Evolutionary conservation across 129 eudicot genomes (phyloP), one percentile per base, ranked within the genome.

Genomic region (Rutidosis leptorrhynchoides): DNA sequence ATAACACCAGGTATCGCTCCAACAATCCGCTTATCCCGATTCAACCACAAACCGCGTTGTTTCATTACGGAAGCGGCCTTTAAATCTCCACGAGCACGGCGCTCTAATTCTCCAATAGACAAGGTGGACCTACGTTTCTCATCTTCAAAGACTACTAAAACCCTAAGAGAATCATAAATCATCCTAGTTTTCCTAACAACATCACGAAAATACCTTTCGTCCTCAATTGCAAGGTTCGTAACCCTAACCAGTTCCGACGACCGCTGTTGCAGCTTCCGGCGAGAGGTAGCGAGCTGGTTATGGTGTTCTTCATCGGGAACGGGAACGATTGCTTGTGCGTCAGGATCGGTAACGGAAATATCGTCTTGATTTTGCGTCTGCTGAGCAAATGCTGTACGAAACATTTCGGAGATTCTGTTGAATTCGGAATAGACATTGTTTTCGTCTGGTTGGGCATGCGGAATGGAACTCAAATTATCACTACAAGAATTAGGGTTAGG

Each of bases 191-290:
- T 76, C 22, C 88, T 61, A 1, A 88, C 73, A 0, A 78, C 57
- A n/a, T 75, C 87, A 0, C 95, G 81, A 49, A 79, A 85, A 17
- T 83, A 92, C 26, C 73, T 70, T 25, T 49, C 81, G 63, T 88
- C 98, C 7, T 83, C 87, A 2, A 65, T 22, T 3, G 80, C 76
- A 0, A 87, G 75, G 53, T 84, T 79, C 6, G 87, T 83, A 20
- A 90, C 93, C 63, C 95, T 69, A 30, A 87, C 97, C 4, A 90
- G 42, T 79, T 90, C 95, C 29, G 77, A 65, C 0, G 92, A 87
- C 23, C 97, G 70, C 12, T 71, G 68, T 15, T 28, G 64, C 16
- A 68, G 35, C 75, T 75, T 84, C 49, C 78, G 81, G 21, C 77
- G 67, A 3, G 79, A n/a, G 55, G 65, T 16, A 0, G 78, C 27